Evolutionary conservation across 805 yeast species (phyloP).

Genomic region (Pichia membranifaciens): DNA sequence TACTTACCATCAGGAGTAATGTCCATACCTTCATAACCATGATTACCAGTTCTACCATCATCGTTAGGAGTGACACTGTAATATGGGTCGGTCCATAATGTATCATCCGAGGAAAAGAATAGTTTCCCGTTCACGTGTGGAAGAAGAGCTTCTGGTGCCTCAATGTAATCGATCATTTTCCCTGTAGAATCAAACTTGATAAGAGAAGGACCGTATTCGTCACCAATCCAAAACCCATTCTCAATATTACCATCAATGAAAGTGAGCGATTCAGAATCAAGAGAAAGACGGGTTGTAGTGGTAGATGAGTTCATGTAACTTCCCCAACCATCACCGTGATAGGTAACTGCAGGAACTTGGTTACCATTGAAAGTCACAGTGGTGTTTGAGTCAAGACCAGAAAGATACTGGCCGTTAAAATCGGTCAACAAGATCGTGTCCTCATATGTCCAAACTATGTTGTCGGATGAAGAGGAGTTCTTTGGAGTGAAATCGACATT

Average conservation of each 20-base stretch:
- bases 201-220: slow-evolving; percentile 31
- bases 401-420: slow-evolving; percentile 24
- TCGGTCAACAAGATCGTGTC: slow-evolving; percentile 29
- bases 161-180: slow-evolving; percentile 22
- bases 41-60: slow-evolving; percentile 27
- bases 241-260: slow-evolving; percentile 26
- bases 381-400: slow-evolving; percentile 29
- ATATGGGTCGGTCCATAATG: slow-evolving; percentile 23
- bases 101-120: slow-evolving; percentile 25
- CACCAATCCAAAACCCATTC: slow-evolving; percentile 32
- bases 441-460: slow-evolving; percentile 25
- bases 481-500: slow-evolving; percentile 23
- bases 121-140: slow-evolving; percentile 24
- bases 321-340: slow-evolving; percentile 31
- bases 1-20: slow-evolving; percentile 29
- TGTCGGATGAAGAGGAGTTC: slow-evolving; percentile 17
- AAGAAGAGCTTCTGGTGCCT: slow-evolving; percentile 27
- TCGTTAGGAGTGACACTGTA: slow-evolving; percentile 22
- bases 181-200: slow-evolving; percentile 26
- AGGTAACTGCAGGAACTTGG: slow-evolving; percentile 25
- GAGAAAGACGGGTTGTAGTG: slow-evolving; percentile 25
- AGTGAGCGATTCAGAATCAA: slow-evolving; percentile 28
- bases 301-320: slow-evolving; percentile 15
- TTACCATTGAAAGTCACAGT: slow-evolving; percentile 23
- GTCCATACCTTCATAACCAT: slow-evolving; percentile 30